phyloP scores from a whole-genome alignment of 2,329 filamentous ascomycete genomes.

The Cadophora luteo-olivacea region DNA sequence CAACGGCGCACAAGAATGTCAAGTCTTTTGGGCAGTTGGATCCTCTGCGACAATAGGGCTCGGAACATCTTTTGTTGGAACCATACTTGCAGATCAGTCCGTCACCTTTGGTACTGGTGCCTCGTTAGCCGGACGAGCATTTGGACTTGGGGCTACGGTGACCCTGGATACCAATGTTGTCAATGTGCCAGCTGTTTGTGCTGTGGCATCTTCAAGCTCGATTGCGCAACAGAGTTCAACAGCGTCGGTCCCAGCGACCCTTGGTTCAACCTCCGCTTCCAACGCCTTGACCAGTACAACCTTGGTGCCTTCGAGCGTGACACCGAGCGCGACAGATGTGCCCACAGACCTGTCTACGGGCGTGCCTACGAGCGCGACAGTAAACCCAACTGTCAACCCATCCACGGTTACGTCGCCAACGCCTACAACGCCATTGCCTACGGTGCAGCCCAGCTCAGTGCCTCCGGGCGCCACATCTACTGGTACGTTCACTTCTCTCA shows the following conservation, averaged over 20 bases:
- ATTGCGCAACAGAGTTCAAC: background rate
- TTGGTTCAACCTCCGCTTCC: background rate
- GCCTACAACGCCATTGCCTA: background rate
- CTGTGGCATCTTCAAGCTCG: conserved; percentile 8
- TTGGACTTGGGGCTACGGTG: conserved; percentile 17
- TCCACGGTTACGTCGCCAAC: background rate
- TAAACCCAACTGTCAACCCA: background rate
- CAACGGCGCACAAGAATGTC: conserved; percentile 10
- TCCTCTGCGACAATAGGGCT: conserved; percentile 24
- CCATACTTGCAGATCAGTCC: conserved; percentile 20
- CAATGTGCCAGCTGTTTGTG: conserved; percentile 7
- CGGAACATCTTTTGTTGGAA: conserved; percentile 20
- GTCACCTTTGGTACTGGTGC: conserved; percentile 18
- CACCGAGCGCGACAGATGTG: background rate
- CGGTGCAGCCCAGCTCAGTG: background rate
- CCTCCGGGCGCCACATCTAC: background rate
- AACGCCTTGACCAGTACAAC: background rate
- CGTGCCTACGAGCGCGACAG: background rate
- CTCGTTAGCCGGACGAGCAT: conserved; percentile 12
- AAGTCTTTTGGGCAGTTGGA: conserved; percentile 25
- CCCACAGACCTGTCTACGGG: background rate
- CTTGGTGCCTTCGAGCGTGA: background rate
- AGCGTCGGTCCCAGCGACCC: background rate
- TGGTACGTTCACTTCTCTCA: background rate
- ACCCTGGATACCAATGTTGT: conserved; percentile 21